Evolutionary conservation across 495 filamentous ascomycete species (phyloP), one percentile per base, ranked within the genome.

Genomic region (Clohesyomyces aquaticus): DNA sequence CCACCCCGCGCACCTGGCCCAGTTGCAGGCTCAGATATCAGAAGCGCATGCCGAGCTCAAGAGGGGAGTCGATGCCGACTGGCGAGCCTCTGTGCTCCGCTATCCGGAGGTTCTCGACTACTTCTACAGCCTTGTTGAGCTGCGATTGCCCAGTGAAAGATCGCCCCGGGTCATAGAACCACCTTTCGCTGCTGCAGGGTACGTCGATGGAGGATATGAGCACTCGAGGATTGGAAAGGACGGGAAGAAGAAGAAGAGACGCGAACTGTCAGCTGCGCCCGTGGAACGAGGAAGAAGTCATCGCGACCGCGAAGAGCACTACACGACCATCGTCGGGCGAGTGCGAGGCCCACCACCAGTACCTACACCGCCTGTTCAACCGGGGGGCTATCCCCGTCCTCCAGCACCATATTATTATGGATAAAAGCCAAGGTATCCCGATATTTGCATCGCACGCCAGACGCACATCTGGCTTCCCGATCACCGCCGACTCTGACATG

Each of bases 61-160:
- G 72, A 77, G 82, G 38, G 88, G 85, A 64, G 86, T 90, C 72
- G 87, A 89, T 69, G 86, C 87, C 35, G 88, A 91, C 76, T 91
- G 88, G 88, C 79, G 83, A 66, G 77, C 80, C 8, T 84, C 81
- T 27, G 87, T 89, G 35, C 83, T 88, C 55, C 78, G 82, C 53
- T 91, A 91, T 64, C 88, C 88, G 3, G 85, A 89, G 68, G 86
- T 90, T 25, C 77, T 91, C 41, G 86, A 90, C 74, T 88, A 89
- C 70, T 90, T 85, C 67, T 90, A 83, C 76, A 79, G 81, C 58
- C 75, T 88, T 25, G 82, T 89, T 16, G 83, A 87, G 63, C 64
- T 88, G 57, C 80, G 77, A 45, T 72, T 87, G 6, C 86, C 86
- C 0, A 71, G 60, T 32, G 70, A 74, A 4, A 26, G 53, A 14